A percentile compares a stretch with the other conserved stretches of the same genome.
Conservation (phyloP, 1,284 basidiomycete genomes). For the Cutaneotrichosporon sp. region DNA sequence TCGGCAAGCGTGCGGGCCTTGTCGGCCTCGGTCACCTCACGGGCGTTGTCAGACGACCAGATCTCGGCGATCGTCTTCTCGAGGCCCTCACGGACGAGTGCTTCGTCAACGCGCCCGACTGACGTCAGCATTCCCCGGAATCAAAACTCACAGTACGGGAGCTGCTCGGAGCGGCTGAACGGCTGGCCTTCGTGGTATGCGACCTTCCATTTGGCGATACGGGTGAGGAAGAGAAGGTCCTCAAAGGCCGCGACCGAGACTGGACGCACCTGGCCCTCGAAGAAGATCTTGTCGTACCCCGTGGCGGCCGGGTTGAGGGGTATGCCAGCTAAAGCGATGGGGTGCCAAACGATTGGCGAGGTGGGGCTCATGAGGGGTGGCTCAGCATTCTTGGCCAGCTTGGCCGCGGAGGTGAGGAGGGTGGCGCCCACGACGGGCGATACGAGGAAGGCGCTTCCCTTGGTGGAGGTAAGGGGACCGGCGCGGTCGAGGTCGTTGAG, state of each 20-base stretch:
- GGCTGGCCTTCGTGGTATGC: constrained; percentile 3
- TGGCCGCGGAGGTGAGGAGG: not conserved
- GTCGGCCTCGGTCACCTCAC: not conserved
- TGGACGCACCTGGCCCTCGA: not conserved
- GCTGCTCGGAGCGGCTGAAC: constrained; percentile 1
- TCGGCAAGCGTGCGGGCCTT: constrained; percentile 1
- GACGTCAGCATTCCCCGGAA: not conserved
- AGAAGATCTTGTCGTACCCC: not conserved
- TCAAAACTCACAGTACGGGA: not conserved
- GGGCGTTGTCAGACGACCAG: not conserved
- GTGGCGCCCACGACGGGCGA: not conserved
- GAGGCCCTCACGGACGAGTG: not conserved
- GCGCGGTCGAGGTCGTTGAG: constrained; percentile 1
- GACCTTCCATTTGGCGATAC: constrained; percentile 2
- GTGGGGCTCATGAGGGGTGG: not conserved
- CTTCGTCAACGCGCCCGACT: constrained; percentile 4
- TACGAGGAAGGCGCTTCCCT: not conserved
- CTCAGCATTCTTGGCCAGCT: not conserved
- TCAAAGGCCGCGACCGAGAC: not conserved
- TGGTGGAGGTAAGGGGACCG: not conserved
- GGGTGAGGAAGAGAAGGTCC: constrained; percentile 2
- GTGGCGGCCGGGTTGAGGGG: not conserved
- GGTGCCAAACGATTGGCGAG: not conserved
- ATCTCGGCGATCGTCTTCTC: constrained; percentile 2
- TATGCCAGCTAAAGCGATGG: not conserved